These are phyloP conservation scores for Raffaelea ambrosiae DNA, from an alignment of 2,329 filamentous ascomycete genomes.

Conservation along the genomic window DNA sequence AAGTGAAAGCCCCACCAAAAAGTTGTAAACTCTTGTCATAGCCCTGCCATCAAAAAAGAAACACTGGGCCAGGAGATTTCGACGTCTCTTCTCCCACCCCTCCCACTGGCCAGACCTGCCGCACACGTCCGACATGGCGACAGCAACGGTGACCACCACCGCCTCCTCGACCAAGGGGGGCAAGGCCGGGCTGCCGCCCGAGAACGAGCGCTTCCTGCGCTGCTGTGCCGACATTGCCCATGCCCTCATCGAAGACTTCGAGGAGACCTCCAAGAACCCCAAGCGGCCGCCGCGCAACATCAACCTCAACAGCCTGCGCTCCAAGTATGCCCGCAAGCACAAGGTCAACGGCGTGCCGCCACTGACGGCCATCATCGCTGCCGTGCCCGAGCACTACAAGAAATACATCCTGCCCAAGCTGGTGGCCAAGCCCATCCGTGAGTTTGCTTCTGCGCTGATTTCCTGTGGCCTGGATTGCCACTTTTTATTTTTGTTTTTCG, in stretches of 20 bases:
- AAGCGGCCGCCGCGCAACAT: constrained; percentile 72
- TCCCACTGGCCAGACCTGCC: no score
- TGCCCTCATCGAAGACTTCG: constrained; percentile 83
- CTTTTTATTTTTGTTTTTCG: not conserved
- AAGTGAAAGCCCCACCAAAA: constrained; percentile 8
- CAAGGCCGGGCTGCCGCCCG: constrained; percentile 65
- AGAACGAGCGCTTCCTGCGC: constrained; percentile 89
- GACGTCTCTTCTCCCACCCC: no score
- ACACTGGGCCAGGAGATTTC: no score
- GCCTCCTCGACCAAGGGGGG: constrained; percentile 22
- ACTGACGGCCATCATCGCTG: constrained; percentile 92
- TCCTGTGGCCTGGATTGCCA: not conserved
- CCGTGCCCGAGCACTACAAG: constrained; percentile 98
- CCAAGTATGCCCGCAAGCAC: constrained; percentile 88
- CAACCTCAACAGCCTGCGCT: constrained; percentile 82
- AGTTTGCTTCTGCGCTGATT: constrained; percentile 20
- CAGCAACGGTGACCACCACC: constrained; percentile 44
- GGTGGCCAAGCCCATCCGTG: constrained; percentile 91
- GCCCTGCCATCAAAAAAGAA: no score
- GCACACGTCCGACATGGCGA: not conserved
- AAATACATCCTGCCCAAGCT: constrained; percentile 97
- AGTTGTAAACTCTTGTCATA: no score
- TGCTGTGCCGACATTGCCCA: constrained; percentile 95
- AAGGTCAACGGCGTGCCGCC: constrained; percentile 80
- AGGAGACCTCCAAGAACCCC: constrained; percentile 64